Base-by-base conservation (phyloP, 2,329 filamentous ascomycete genomes). In the Phoma sp. region DNA sequence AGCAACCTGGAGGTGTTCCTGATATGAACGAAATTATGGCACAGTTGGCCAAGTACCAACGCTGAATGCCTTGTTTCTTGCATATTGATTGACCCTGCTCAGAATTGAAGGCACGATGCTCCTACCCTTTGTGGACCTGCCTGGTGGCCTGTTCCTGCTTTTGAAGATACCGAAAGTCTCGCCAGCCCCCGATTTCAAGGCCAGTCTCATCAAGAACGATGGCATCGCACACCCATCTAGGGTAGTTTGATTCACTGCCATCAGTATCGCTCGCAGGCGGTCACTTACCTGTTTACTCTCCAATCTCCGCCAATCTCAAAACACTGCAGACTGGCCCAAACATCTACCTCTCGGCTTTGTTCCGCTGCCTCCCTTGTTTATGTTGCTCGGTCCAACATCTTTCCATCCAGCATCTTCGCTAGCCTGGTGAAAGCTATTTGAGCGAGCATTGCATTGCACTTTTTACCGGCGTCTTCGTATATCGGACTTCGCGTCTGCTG, bases 21-120 rank as follows among this genome's bases (percentile, higher is more conserved):
- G 78, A 81, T 61, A 86, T 92, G 63, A 84, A 88, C 69, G 88
- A 90, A 64, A 90, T 92, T 45, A 89, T 92, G 84, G 87, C 87
- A 12, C 86, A 90, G 65, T 76, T 92, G 54, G 84, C 87, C 39
- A 85, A 83, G 62, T 88, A 85, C 66, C 81, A 86, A 59, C 83
- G 87, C 29, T 74, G 53, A 65, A 40, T 11, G 45, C 23, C 26
- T 40, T 30, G n/a, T 54, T 11, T 40, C 15, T 21, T 49, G 51
- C 33, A 40, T 36, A 26, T 40, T 12, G 14, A 20, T 40, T 40
- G 33, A 49, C 45, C 18, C 10, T 18, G 12, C 3, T 17, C n/a
- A 40, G 45, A 18, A 17, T 9, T 17, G 29, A 45, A 9, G 33
- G 45, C 15, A 2, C 29, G 9, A 39, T 17, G 33, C 14, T 48